These are phyloP conservation scores for Cymodocea nodosa DNA, from an alignment of 116 monocot genomes.

Conservation along the genomic window DNA sequence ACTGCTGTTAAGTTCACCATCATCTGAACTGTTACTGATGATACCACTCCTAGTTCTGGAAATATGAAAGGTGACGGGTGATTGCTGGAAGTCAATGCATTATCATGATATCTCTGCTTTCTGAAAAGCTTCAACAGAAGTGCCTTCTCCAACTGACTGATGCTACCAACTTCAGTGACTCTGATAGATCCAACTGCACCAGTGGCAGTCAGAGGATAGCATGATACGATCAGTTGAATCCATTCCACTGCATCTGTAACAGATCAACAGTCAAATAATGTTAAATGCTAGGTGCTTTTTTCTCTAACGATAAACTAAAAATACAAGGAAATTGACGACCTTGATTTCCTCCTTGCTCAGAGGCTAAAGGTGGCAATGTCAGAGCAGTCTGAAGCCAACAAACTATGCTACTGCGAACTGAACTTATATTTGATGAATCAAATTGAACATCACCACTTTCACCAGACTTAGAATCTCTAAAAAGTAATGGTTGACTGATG, in stretches of 20 bases:
- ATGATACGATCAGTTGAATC: constrained; percentile 77
- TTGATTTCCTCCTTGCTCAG: constrained; percentile 16
- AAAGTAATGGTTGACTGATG: constrained; percentile 31
- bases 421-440: constrained; percentile 18
- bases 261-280: neutral
- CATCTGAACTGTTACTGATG: constrained; percentile 25
- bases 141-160: constrained; percentile 29
- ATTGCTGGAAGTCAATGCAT: constrained; percentile 7
- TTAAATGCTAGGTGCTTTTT: neutral
- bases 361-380: constrained; percentile 38
- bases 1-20: constrained; percentile 56
- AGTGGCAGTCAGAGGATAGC: constrained; percentile 53
- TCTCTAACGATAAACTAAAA: neutral
- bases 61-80: constrained; percentile 8
- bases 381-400: constrained; percentile 58
- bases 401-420: constrained; percentile 26
- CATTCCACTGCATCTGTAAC: constrained; percentile 70
- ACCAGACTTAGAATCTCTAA: constrained; percentile 15
- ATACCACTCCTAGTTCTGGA: constrained; percentile 2
- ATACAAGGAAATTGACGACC: constrained; percentile 14
- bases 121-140: constrained; percentile 57
- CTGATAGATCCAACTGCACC: constrained; percentile 22
- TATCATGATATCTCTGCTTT: constrained; percentile 30
- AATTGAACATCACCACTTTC: constrained; percentile 16
- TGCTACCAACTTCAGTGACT: constrained; percentile 28